Evolutionary conservation across 805 yeast genomes (phyloP), one percentile per base, ranked within the genome.

Genomic region (Tetrapisispora nanseiensis): DNA sequence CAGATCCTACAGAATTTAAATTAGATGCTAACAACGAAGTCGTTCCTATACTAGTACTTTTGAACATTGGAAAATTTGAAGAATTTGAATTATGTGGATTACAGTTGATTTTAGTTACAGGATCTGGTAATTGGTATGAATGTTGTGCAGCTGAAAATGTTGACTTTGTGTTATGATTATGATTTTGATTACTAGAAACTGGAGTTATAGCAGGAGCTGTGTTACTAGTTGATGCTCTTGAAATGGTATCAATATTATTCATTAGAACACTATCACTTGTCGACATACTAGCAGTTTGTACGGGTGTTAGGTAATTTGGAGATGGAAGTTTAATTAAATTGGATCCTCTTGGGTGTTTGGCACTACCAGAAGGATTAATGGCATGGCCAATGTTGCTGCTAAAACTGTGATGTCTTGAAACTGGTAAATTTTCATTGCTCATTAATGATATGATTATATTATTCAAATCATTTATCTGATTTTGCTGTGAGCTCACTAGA

Each of bases 401-500:
- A 35, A 24, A 24, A 35, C 21, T 35, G 13, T 35, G 38, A 13
- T 24, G 13, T 35, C 38, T 35, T 24, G 30, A 18, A 13, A 23
- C 21, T 16, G 30, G 21, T 5, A 16, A 9, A 12, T 35, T 35
- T 11, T 35, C 38, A 26, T 35, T 26, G 3, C 38, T 20, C 20
- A 39, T 19, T 3, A 26, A 20, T n/a, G 26, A 26, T n/a, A 32
- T 23, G 1, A 39, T 13, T 18, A 32, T 12, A 26, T 26, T 39
- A 34, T 50, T 54, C 35, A 59, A 43, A 12, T 55, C 55, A 27
- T 44, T 48, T 7, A 59, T 57, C 41, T 56, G 62, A 32, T 54
- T 56, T 39, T 57, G 62, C 39, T 59, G 64, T 3, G 58, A 47
- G 20, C 47, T 46, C 4, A 59, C 45, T 8, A 57, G 42, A 30